Conservation (phyloP, 2,329 filamentous ascomycete species). For the Pyrenophora tritici-repentis region DNA sequence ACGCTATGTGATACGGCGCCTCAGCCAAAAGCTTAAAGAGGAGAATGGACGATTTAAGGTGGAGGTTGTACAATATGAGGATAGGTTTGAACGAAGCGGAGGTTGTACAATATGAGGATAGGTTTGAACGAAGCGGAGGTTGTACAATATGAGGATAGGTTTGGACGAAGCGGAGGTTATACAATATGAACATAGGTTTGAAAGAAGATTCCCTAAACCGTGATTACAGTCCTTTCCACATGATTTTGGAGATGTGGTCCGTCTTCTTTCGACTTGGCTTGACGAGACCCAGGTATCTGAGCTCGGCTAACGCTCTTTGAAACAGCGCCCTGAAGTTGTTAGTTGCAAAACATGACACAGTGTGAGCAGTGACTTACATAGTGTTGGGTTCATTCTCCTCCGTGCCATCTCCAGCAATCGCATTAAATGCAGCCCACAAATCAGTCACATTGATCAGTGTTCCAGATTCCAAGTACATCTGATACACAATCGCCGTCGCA, state of each 20-base stretch:
- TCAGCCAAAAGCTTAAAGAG: slow-evolving; percentile 30
- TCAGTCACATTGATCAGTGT: slow-evolving; percentile 78
- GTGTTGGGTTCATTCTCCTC: slow-evolving; percentile 56
- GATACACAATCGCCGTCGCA: slow-evolving; percentile 74
- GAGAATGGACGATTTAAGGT: not conserved
- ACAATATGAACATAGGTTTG: slow-evolving; percentile 16
- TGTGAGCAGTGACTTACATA: slow-evolving; percentile 41
- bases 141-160: slow-evolving; percentile 15
- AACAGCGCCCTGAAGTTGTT: slow-evolving; percentile 66
- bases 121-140: too few species aligned
- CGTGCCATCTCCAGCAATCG: slow-evolving; percentile 60
- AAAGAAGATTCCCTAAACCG: not conserved
- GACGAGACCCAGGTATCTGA: slow-evolving; percentile 83
- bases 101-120: too few species aligned
- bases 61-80: too few species aligned
- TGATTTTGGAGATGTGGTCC: slow-evolving; percentile 86
- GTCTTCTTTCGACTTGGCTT: slow-evolving; percentile 89
- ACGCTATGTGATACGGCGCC: slow-evolving; percentile 73
- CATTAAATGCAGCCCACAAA: slow-evolving; percentile 76
- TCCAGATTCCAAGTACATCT: slow-evolving; percentile 78
- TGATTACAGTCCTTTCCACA: slow-evolving; percentile 72
- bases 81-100: too few species aligned
- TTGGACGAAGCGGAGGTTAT: slow-evolving; percentile 6
- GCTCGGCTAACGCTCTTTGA: slow-evolving; percentile 81
- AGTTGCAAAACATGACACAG: slow-evolving; percentile 4